Conservation (phyloP, 2,329 filamentous ascomycete species). For the Penicillium sp. region DNA sequence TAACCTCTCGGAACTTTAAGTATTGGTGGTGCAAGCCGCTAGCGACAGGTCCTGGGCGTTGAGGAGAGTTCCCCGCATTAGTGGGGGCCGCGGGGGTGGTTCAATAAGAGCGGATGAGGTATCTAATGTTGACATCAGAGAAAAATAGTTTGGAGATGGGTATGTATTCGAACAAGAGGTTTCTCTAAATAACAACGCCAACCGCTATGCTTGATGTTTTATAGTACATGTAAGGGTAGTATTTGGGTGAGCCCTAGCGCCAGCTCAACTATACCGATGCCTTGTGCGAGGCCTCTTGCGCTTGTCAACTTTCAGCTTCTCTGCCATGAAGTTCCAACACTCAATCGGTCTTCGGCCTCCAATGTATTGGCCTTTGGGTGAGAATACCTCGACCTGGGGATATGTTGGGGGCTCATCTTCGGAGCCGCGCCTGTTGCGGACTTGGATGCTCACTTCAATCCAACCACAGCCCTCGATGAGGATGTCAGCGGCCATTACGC, state of each 20-base stretch:
- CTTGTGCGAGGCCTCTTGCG: slow-evolving; percentile 26
- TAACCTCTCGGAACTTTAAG: too few relatives aligned
- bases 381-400: slow-evolving; percentile 74
- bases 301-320: slow-evolving; percentile 33
- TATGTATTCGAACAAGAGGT: background rate
- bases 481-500: slow-evolving; percentile 77
- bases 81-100: background rate
- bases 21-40: too few relatives aligned
- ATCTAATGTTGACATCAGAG: background rate
- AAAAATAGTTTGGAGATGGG: background rate
- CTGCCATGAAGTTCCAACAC: slow-evolving; percentile 34
- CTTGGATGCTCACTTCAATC: slow-evolving; percentile 83
- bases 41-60: background rate
- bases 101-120: background rate
- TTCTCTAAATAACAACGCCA: slow-evolving; percentile 15
- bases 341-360: slow-evolving; percentile 43
- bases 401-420: slow-evolving; percentile 45
- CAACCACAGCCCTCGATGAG: slow-evolving; percentile 91
- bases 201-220: slow-evolving; percentile 20
- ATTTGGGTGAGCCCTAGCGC: background rate
- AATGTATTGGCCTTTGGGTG: slow-evolving; percentile 79
- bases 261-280: slow-evolving; percentile 12
- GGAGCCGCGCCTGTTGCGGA: slow-evolving; percentile 57
- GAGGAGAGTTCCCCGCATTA: background rate
- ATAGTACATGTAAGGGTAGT: slow-evolving; percentile 14